Evolutionary conservation across 2,329 filamentous ascomycete species (phyloP).

Genomic region (Colletotrichum sp.): DNA sequence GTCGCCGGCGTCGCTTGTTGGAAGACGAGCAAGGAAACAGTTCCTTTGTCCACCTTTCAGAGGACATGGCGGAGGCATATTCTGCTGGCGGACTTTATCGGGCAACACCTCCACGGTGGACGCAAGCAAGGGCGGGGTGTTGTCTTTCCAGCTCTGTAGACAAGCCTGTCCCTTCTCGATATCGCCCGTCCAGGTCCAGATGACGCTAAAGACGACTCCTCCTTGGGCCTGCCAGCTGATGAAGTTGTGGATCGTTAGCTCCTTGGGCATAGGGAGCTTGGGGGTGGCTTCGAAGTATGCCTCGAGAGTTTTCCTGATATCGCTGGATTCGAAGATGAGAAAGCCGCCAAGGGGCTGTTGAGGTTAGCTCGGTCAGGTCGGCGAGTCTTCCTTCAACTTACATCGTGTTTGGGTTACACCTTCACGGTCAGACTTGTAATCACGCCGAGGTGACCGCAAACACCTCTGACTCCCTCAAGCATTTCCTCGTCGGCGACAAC

Average conservation of each 20-base stretch:
- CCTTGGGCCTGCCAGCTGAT: background rate
- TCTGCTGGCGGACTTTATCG: background rate
- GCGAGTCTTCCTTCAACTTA: background rate
- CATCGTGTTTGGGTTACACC: slow-evolving; percentile 20
- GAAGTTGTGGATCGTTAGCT: background rate
- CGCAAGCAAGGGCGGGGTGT: background rate
- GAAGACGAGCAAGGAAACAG: background rate
- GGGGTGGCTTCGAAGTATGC: background rate
- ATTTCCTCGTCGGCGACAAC: slow-evolving; percentile 30
- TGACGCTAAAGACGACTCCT: background rate
- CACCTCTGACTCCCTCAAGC: slow-evolving; percentile 31
- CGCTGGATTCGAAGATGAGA: background rate
- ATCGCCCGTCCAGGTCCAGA: background rate
- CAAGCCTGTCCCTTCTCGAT: background rate
- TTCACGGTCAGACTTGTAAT: slow-evolving; percentile 30
- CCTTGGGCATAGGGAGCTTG: background rate
- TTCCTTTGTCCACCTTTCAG: background rate
- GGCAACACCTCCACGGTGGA: background rate
- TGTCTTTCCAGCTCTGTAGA: background rate
- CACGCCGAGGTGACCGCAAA: slow-evolving; percentile 29
- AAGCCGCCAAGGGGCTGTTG: background rate
- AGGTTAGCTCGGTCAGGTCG: background rate
- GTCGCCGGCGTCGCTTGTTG: background rate
- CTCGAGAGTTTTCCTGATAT: background rate
- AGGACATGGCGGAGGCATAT: background rate